These are phyloP conservation scores for Exophiala lecanii-corni DNA, from an alignment of 2,329 filamentous ascomycete genomes.

Conservation along the genomic window DNA sequence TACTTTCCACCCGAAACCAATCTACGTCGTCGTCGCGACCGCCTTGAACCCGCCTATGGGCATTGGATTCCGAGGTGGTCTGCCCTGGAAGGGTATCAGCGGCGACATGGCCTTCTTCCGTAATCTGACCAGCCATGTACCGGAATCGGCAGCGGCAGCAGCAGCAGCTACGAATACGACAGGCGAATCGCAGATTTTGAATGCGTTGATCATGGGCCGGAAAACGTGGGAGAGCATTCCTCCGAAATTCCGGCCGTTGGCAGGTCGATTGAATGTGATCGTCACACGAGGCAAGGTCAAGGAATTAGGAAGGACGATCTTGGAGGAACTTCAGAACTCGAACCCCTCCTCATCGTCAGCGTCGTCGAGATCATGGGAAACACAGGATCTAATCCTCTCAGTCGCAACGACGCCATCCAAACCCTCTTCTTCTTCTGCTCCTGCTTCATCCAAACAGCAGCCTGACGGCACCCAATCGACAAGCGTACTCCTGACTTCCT, in stretches of 20 bases:
- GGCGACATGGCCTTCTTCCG: conserved; percentile 96
- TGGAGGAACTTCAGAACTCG: conserved; percentile 33
- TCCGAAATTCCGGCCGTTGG: conserved; percentile 69
- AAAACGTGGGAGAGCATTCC: conserved; percentile 96
- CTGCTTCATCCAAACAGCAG: neutral
- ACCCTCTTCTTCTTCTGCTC: conserved; percentile 1
- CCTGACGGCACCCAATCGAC: neutral
- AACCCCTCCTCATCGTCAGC: conserved; percentile 25
- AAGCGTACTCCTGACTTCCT: conserved; percentile 13
- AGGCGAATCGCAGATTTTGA: too few species aligned
- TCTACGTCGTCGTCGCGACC: conserved; percentile 43
- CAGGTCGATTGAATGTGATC: conserved; percentile 75
- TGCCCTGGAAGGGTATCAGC: conserved; percentile 86
- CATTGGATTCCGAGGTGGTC: conserved; percentile 71
- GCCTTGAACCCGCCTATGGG: conserved; percentile 72
- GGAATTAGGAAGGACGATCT: conserved; percentile 31
- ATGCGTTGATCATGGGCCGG: conserved; percentile 92
- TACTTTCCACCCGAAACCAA: conserved; percentile 20
- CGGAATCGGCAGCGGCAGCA: conserved; percentile 27
- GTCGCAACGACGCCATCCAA: neutral
- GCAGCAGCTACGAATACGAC: conserved; percentile 27
- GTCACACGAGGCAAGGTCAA: conserved; percentile 52
- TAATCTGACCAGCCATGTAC: conserved; percentile 62
- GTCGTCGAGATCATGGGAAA: neutral
- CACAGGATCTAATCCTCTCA: conserved; percentile 1